Evolutionary conservation across 345 rosid genomes (phyloP).

Genomic region (Boechera retrofracta): DNA sequence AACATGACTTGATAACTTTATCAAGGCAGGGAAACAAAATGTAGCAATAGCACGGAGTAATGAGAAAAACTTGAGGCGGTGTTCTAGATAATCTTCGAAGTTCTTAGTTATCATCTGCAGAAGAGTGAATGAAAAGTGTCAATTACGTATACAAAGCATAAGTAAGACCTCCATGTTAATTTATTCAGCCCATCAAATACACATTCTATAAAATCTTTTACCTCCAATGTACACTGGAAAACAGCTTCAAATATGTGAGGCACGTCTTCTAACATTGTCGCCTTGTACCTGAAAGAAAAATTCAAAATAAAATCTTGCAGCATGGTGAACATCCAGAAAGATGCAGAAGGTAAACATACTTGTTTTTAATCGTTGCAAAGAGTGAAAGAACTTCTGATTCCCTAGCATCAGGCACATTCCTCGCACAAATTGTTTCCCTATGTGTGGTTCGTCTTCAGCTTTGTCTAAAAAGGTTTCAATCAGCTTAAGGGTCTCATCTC

Average conservation of each 20-base stretch:
- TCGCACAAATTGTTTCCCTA: constrained; percentile 98
- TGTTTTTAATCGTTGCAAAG: constrained; percentile 96
- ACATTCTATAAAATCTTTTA: constrained; percentile 34
- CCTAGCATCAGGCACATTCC: constrained; percentile 99
- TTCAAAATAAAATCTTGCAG: constrained; percentile 1
- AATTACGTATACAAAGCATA: constrained; percentile 8
- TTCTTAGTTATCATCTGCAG: constrained; percentile 97
- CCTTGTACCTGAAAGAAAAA: constrained; percentile 71
- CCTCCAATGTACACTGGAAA: constrained; percentile 99
- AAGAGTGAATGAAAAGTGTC: constrained; percentile 22
- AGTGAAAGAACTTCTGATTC: constrained; percentile 98
- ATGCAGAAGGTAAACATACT: constrained; percentile 56
- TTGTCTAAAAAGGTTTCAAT: constrained; percentile 98
- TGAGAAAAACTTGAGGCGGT: constrained; percentile 97
- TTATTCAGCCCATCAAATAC: neutral
- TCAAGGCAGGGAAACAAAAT: constrained; percentile 91
- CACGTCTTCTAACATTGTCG: constrained; percentile 94
- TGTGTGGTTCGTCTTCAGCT: constrained; percentile 98
- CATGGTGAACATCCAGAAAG: constrained; percentile 5
- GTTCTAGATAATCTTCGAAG: constrained; percentile 98
- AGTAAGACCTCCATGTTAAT: constrained; percentile 8
- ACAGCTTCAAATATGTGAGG: constrained; percentile 98
- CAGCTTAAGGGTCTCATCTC: constrained; percentile 93
- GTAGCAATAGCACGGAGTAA: constrained; percentile 98
- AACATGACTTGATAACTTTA: constrained; percentile 92